These are phyloP conservation scores for Sporodiniella umbellata DNA, from an alignment of 371 early-diverging fungal species.

Conservation along the genomic window DNA sequence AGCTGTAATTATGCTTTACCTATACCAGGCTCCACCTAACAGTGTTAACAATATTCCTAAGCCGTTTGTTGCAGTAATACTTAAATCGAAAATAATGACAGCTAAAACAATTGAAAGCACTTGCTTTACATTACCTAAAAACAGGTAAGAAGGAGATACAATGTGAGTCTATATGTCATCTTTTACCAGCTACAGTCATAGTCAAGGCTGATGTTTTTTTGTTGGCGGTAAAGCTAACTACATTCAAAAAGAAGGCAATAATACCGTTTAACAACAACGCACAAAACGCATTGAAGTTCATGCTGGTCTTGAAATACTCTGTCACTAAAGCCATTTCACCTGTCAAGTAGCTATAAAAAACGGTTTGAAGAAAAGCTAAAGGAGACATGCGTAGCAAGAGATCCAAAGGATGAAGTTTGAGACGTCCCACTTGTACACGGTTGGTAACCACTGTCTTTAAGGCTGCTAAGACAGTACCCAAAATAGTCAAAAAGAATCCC, in stretches of 20 bases:
- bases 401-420: conserved; percentile 82
- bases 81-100: conserved; percentile 70
- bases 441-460: conserved; percentile 86
- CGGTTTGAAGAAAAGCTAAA: conserved; percentile 73
- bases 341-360: conserved; percentile 59
- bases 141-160: too few relatives aligned
- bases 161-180: too few relatives aligned
- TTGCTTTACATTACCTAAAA: conserved; percentile 81
- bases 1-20: conserved; percentile 20
- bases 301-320: conserved; percentile 44
- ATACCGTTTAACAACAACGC: conserved; percentile 74
- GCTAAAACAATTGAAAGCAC: conserved; percentile 77
- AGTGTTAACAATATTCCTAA: conserved; percentile 78
- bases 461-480: conserved; percentile 81
- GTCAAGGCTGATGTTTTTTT: conserved; percentile 82
- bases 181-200: conserved; percentile 85
- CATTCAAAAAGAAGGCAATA: conserved; percentile 83
- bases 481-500: conserved; percentile 78
- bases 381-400: conserved; percentile 81
- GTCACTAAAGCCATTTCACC: conserved; percentile 67
- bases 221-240: conserved; percentile 82
- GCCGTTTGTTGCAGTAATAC: conserved; percentile 64
- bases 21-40: conserved; percentile 69
- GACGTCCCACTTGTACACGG: conserved; percentile 73
- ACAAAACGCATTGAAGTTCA: conserved; percentile 40